Conservation (phyloP, 2,329 filamentous ascomycete genomes). For the Trichoderma sp. region DNA sequence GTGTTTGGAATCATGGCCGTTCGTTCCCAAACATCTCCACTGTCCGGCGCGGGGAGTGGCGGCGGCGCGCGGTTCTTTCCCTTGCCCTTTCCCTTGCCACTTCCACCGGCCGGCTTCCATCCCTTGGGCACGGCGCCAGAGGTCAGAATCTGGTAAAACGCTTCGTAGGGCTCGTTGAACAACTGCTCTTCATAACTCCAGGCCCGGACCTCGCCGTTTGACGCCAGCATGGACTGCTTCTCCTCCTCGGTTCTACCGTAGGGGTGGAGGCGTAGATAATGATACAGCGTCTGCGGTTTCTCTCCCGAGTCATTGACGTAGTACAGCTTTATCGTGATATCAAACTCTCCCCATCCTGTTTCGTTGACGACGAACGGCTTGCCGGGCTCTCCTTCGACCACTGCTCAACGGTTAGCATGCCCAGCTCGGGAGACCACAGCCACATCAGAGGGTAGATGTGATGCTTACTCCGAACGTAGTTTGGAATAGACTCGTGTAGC, state of each 20-base stretch:
- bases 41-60: conserved; percentile 36
- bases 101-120: conserved; percentile 45
- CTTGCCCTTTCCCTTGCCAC: conserved; percentile 55
- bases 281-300: conserved; percentile 94
- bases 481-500: conserved; percentile 93
- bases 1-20: conserved; percentile 72
- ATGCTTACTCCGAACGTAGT: conserved; percentile 71
- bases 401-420: conserved; percentile 32
- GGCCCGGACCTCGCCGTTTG: conserved; percentile 64
- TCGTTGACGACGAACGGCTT: conserved; percentile 80
- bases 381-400: conserved; percentile 68
- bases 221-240: conserved; percentile 57
- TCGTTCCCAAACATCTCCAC: conserved; percentile 59
- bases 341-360: conserved; percentile 98
- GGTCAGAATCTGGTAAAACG: conserved; percentile 85
- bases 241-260: conserved; percentile 80
- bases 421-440: background rate
- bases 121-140: conserved; percentile 60
- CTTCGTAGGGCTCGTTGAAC: conserved; percentile 95
- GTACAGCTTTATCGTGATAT: conserved; percentile 92
- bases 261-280: conserved; percentile 86
- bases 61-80: conserved; percentile 42
- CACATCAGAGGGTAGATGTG: background rate
- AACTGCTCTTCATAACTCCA: conserved; percentile 92
- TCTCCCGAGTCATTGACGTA: conserved; percentile 85